These are phyloP conservation scores for Cladosporium sp. DNA, from an alignment of 2,329 filamentous ascomycete genomes.

Conservation along the genomic window DNA sequence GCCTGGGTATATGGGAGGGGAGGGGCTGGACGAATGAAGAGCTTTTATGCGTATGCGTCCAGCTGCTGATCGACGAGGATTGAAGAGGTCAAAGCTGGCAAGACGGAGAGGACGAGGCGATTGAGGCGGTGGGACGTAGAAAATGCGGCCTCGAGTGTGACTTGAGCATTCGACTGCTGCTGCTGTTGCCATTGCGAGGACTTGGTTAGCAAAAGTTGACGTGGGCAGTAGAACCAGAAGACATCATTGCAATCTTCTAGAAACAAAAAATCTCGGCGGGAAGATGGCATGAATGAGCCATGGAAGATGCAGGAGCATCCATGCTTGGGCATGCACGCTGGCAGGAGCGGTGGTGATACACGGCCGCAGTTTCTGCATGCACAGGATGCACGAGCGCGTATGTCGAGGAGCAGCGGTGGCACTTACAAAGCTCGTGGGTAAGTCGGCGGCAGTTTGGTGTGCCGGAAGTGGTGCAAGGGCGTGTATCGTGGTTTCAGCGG, in stretches of 20 bases:
- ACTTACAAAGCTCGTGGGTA: slow-evolving; percentile 9
- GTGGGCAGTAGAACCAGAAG: not conserved
- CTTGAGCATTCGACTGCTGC: slow-evolving; percentile 10
- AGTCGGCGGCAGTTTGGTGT: not conserved
- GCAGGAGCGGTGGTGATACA: slow-evolving; percentile 13
- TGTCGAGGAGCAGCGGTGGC: slow-evolving; percentile 2
- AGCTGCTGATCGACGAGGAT: slow-evolving; percentile 11
- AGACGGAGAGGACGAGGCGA: not conserved
- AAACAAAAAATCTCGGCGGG: not conserved
- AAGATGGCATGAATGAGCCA: slow-evolving; percentile 6
- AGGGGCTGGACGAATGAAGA: slow-evolving; percentile 1
- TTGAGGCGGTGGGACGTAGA: not conserved
- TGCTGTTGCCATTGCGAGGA: slow-evolving; percentile 9
- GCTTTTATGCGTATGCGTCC: slow-evolving; percentile 11
- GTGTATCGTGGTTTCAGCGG: slow-evolving; percentile 8
- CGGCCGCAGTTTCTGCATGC: slow-evolving; percentile 5
- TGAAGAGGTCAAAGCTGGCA: slow-evolving; percentile 29
- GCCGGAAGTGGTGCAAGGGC: slow-evolving; percentile 4
- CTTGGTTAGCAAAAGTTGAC: slow-evolving; percentile 3
- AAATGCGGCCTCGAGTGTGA: slow-evolving; percentile 2
- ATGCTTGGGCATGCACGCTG: slow-evolving; percentile 3
- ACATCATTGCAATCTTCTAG: not conserved
- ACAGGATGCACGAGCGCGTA: slow-evolving; percentile 14
- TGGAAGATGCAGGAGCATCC: slow-evolving; percentile 10
- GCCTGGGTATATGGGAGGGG: not conserved